phyloP scores from a whole-genome alignment of 2,329 filamentous ascomycete species.

The Rhytidhysteron rufulum region DNA sequence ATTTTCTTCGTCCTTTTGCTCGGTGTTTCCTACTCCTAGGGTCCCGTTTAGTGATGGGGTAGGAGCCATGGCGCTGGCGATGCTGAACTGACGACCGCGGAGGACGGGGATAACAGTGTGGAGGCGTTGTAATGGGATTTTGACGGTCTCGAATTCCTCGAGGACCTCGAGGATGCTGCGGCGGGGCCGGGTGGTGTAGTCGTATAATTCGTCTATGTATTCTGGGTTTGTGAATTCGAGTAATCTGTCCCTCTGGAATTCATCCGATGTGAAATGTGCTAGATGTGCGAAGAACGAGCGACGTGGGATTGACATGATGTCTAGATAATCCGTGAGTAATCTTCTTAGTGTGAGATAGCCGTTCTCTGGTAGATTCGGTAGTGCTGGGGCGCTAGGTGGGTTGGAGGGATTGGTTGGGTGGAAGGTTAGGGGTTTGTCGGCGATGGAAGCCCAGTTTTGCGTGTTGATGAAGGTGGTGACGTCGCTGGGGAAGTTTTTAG shows the following conservation, averaged over 20 bases:
- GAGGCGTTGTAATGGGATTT: constrained; percentile 70
- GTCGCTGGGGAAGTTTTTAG: constrained; percentile 80
- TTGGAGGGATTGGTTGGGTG: constrained; percentile 26
- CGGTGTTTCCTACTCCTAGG: background rate
- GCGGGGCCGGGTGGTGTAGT: constrained; percentile 88
- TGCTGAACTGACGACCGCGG: constrained; percentile 89
- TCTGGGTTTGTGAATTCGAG: constrained; percentile 77
- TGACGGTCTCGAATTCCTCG: constrained; percentile 81
- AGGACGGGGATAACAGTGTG: constrained; percentile 75
- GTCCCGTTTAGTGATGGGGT: constrained; percentile 3
- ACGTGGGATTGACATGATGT: constrained; percentile 84
- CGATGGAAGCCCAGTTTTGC: constrained; percentile 73
- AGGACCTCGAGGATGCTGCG: constrained; percentile 90
- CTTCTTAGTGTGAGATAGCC: constrained; percentile 62
- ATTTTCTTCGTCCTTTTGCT: background rate
- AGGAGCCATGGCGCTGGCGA: constrained; percentile 65
- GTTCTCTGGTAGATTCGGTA: constrained; percentile 36
- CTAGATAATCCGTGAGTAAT: constrained; percentile 77
- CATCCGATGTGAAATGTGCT: constrained; percentile 68
- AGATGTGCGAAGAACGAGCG: constrained; percentile 80
- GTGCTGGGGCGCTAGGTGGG: constrained; percentile 35
- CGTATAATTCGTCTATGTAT: constrained; percentile 86
- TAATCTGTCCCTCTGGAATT: constrained; percentile 74
- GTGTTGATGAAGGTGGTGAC: constrained; percentile 73
- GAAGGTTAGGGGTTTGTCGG: constrained; percentile 65